Conservation (phyloP, 129 eudicot genomes). For the Helichrysum umbraculigerum region DNA sequence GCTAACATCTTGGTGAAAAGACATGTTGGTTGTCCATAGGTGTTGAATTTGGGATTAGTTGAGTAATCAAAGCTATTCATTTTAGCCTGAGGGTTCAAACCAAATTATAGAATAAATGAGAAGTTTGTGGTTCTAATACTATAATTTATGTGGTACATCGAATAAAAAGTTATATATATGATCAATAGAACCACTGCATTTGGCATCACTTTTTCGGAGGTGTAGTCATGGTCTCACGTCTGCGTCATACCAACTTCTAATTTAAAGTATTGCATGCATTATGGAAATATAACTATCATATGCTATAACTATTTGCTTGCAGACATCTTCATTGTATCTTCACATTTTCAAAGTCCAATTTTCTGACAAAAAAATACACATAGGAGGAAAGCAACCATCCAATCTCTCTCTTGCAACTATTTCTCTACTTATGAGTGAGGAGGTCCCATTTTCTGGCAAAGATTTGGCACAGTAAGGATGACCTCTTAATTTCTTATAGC, state of each 20-base stretch:
- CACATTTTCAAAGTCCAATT: slow-evolving; percentile 83
- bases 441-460: slow-evolving; percentile 69
- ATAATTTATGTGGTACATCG: neutral
- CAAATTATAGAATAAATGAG: neutral
- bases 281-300: too few species aligned
- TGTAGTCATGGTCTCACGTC: too few species aligned
- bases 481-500: slow-evolving; percentile 18
- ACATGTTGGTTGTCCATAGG: neutral
- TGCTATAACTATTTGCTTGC: too few species aligned
- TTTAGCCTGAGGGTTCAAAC: too few species aligned
- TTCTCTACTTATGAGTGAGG: slow-evolving; percentile 76
- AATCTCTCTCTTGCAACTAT: slow-evolving; percentile 65
- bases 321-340: slow-evolving; percentile 86
- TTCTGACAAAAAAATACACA: slow-evolving; percentile 65
- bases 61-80: neutral
- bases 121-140: neutral
- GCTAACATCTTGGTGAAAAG: neutral
- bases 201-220: neutral
- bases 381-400: slow-evolving; percentile 94
- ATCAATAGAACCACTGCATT: neutral
- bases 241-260: too few species aligned
- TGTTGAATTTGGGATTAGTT: neutral
- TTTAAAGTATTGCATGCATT: too few species aligned
- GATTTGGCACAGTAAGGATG: slow-evolving; percentile 61
- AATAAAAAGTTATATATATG: neutral